These are phyloP conservation scores for Leccinum boreale DNA, from an alignment of 768 basidiomycete genomes.

Conservation along the genomic window DNA sequence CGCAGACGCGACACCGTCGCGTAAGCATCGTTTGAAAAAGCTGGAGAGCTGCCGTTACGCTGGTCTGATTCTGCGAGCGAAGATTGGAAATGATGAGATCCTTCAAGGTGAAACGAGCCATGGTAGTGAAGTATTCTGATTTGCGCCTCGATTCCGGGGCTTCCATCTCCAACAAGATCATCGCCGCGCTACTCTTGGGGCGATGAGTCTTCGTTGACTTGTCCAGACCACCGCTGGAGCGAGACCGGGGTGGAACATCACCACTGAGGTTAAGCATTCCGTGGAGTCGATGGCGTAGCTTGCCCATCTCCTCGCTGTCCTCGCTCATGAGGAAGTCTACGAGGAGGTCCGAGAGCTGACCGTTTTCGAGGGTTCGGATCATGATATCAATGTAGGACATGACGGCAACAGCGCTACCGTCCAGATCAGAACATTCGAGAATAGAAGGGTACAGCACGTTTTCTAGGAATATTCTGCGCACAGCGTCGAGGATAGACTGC, in stretches of 20 bases:
- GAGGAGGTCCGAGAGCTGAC: slow-evolving; percentile 65
- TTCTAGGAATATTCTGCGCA: slow-evolving; percentile 84
- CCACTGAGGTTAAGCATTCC: slow-evolving; percentile 42
- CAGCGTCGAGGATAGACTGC: slow-evolving; percentile 77
- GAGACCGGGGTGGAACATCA: slow-evolving; percentile 33
- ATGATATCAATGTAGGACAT: slow-evolving; percentile 93
- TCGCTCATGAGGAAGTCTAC: slow-evolving; percentile 82
- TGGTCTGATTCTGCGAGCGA: slow-evolving; percentile 58
- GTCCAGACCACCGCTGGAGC: slow-evolving; percentile 28
- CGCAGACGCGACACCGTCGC: slow-evolving; percentile 60
- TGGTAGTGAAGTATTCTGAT: slow-evolving; percentile 82
- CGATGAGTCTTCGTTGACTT: slow-evolving; percentile 48
- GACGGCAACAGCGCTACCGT: slow-evolving; percentile 96
- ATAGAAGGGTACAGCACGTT: slow-evolving; percentile 92
- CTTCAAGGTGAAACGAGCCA: slow-evolving; percentile 87
- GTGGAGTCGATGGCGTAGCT: slow-evolving; percentile 40
- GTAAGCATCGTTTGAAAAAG: slow-evolving; percentile 74
- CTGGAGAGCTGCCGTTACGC: slow-evolving; percentile 75
- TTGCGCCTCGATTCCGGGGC: slow-evolving; percentile 66
- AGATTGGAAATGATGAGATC: slow-evolving; percentile 84
- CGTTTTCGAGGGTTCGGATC: slow-evolving; percentile 68
- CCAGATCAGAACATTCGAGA: slow-evolving; percentile 85
- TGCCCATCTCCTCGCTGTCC: slow-evolving; percentile 68
- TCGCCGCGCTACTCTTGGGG: slow-evolving; percentile 86
- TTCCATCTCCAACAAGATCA: slow-evolving; percentile 86